Base-by-base conservation (phyloP, 768 basidiomycete species). In the Serendipita indica region DNA sequence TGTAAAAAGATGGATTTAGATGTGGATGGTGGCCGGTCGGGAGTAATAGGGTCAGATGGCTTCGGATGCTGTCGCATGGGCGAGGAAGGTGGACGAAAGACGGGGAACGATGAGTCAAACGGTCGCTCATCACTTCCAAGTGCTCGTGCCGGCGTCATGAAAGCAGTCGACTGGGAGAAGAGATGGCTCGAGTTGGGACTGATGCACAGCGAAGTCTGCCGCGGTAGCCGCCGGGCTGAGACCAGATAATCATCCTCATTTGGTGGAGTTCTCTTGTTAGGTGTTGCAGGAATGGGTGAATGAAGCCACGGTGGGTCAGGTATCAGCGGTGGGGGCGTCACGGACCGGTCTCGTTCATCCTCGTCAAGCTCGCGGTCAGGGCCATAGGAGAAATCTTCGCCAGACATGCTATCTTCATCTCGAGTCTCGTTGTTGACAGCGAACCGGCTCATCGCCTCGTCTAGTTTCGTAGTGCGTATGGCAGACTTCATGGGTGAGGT, bases 171-270 rank as follows among this genome's bases (percentile, higher is more conserved):
- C 2, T 54, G 49, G 16, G n/a, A 16, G 30, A 22, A 28, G 10
- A 54, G 49, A 30, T 54, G 49, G 22, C 49, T 54, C 16, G 49
- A 54, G n/a, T 54, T 54, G 3, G 49, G 49, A n/a, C 49, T 54
- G 20, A 54, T 54, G 30, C 49, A 54, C 20, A 54, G 20, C 10
- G 49, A 54, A 6, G 49, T 18, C n/a, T 54, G 20, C 30, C 16
- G 20, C 30, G 30, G n/a, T 27, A 54, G 30, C 2, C 20, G 20
- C n/a, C n/a, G n/a, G n/a, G n/a, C n/a, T n/a, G n/a, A n/a, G n/a
- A n/a, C n/a, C 7, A 22, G 16, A 30, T 28, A n/a, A 10, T 27
- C 49, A 30, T 54, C 49, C 7, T 18, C 49, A 32, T 54, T 28
- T 27, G 10, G 20, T 22, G 4, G 22, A 54, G n/a, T 16, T 32